A percentile compares a stretch with the other conserved stretches of the same genome.
These are phyloP conservation scores for Candida sakaeoensis DNA, from an alignment of 805 yeast species.

Conservation along the genomic window DNA sequence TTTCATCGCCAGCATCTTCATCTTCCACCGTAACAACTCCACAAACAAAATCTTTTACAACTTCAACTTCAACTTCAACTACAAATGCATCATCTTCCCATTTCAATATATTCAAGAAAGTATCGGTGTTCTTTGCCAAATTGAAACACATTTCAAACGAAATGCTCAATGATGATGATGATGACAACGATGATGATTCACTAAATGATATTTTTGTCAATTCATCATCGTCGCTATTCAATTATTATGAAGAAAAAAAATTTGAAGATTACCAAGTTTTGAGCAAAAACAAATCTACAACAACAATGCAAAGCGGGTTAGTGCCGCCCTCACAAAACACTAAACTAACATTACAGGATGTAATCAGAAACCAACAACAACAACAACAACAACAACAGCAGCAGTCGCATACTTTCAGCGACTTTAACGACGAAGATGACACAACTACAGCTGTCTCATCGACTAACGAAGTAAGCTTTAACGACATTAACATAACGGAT, in stretches of 20 bases:
- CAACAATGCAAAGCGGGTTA: neutral
- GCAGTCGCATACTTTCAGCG: neutral
- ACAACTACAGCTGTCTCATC: slow-evolving; percentile 5
- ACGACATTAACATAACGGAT: slow-evolving; percentile 24
- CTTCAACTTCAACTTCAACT: neutral
- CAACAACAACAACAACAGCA: neutral
- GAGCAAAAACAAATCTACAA: slow-evolving; percentile 21
- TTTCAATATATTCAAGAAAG: slow-evolving; percentile 31
- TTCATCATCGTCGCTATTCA: slow-evolving; percentile 14
- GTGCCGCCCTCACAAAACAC: slow-evolving; percentile 8
- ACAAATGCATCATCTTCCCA: slow-evolving; percentile 12
- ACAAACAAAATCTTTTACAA: neutral
- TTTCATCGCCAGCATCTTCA: slow-evolving; percentile 4
- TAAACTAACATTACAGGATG: slow-evolving; percentile 10
- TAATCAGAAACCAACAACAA: slow-evolving; percentile 6
- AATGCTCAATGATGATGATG: slow-evolving; percentile 46
- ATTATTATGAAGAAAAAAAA: slow-evolving; percentile 26
- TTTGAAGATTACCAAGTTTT: slow-evolving; percentile 29
- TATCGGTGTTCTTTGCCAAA: slow-evolving; percentile 29
- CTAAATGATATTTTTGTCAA: slow-evolving; percentile 45
- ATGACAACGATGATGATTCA: slow-evolving; percentile 19
- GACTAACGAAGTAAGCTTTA: slow-evolving; percentile 12
- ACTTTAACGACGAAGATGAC: slow-evolving; percentile 12
- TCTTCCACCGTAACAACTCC: slow-evolving; percentile 2
- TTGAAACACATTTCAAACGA: slow-evolving; percentile 47